Base-by-base conservation (phyloP, 23 red algal genomes). In the Chondrus crispus region DNA sequence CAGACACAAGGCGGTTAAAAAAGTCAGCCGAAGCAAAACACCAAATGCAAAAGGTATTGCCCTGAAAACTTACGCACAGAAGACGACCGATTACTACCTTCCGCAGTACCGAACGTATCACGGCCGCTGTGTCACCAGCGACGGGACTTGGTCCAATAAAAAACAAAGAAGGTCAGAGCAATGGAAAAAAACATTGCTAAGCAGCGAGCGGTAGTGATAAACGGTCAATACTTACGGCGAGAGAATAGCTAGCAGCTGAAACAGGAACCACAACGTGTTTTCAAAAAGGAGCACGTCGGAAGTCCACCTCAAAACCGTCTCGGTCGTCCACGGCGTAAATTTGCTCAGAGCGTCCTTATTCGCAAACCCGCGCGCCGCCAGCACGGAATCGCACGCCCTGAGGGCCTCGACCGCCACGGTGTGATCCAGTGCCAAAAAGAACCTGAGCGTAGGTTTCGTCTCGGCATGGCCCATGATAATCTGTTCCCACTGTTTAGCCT, bases 241-340 rank as follows among this genome's bases (percentile, higher is more conserved):
- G 24, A 89, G 11, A 18, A 89, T 20, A 58, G 85, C 44, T 35
- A 89, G 39, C 19, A 89, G 57, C 4, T 32, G 36, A 40, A 89
- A 89, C 35, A 89, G 28, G 68, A 66, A 89, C 50, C n/a, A n/a
- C n/a, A n/a, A n/a, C n/a, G n/a, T n/a, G n/a, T n/a, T 69, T 43
- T 16, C 64, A 43, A 10, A 55, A 62, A 44, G 22, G 35, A 12
- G 48, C 54, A 47, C 18, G 22, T 19, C 45, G 55, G 43, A 89
- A 79, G 35, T 66, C 5, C 7, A 39, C 28, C 69, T 5, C 5
- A 43, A 33, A 10, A 76, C 43, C 40, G 30, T 72, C 6, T 49
- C 55, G 39, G 66, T 52, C 9, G 51, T 46, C 58, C 37, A 7
- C 12, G 9, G 66, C 66, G 26, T 16, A 6, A 12, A 2, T 46